Evolutionary conservation across 306 rosid genomes (phyloP), one percentile per base, ranked within the genome.

Genomic region (Pterocarpus santalinus): DNA sequence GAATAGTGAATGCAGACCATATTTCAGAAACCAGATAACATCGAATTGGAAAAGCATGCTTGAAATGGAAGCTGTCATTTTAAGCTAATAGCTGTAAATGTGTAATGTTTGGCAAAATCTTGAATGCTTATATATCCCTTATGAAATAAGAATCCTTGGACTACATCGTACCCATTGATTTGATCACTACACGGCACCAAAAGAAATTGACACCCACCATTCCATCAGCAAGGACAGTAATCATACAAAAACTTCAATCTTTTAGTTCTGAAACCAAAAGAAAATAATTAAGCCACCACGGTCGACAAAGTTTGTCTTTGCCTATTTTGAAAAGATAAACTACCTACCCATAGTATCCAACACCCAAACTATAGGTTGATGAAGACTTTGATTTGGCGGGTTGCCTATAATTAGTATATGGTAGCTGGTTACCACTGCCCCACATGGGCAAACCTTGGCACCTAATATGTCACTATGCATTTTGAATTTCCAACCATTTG

Each of bases 71-170:
- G 71, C 13, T 57, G 41, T 22, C 34, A 30, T 46, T 47, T 66
- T 57, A 68, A 41, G 61, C 39, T 1, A 67, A 51, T 56, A 81
- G 66, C 64, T 49, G 75, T 32, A 30, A 69, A 52, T 47, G 53
- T 47, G 28, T 15, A 53, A 39, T 38, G 67, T 60, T 62, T 5
- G 46, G 36, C 52, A 61, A 69, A 35, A 28, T 66, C 49, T 75
- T 66, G 41, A 7, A 46, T 75, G 13, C 11, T 13, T 52, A 13
- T 13, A 52, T 13, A 7, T 13, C 34, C 30, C 57, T 56, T 34
- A 22, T 64, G 47, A 69, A 35, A 9, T 58, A 75, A 74, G 68
- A 73, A 76, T 69, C 15, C 33, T 57, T 53, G n/a, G 38, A 53
- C 5, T 30, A 39, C 8, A 47, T 32, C 8, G 33, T 36, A 65